Evolutionary conservation across 495 filamentous ascomycete genomes (phyloP).

Genomic region (Neurospora sublineolata): DNA sequence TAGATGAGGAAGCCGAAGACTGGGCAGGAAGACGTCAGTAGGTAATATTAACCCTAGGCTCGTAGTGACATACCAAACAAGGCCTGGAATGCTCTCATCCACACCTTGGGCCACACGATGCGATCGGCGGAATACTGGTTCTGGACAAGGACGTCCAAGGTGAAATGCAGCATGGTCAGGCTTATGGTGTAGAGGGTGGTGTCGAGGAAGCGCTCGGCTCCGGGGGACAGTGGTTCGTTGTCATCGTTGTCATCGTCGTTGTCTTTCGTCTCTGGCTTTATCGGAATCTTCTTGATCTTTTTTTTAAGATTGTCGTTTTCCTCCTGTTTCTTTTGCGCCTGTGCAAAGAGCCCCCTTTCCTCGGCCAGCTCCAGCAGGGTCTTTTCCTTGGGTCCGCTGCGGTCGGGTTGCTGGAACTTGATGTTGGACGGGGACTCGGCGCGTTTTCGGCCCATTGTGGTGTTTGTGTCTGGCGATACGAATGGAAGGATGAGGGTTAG

Average conservation of each 20-base stretch:
- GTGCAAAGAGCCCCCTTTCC: slow-evolving; percentile 40
- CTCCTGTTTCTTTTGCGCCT: slow-evolving; percentile 21
- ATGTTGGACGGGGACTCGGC: slow-evolving; percentile 39
- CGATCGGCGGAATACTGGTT: slow-evolving; percentile 69
- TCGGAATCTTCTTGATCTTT: slow-evolving; percentile 2
- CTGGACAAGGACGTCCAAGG: slow-evolving; percentile 80
- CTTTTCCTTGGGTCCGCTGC: slow-evolving; percentile 38
- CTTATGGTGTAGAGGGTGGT: slow-evolving; percentile 59
- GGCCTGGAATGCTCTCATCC: slow-evolving; percentile 38
- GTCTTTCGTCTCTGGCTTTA: slow-evolving; percentile 12
- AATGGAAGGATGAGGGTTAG: no score
- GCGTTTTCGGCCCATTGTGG: slow-evolving; percentile 32
- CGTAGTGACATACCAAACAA: slow-evolving; percentile 33
- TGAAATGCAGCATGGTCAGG: slow-evolving; percentile 72
- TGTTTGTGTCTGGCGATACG: not conserved
- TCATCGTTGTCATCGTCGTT: slow-evolving; percentile 20
- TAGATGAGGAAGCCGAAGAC: slow-evolving; percentile 53
- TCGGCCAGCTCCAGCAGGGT: slow-evolving; percentile 57
- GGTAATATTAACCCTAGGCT: not conserved
- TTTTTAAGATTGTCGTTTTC: slow-evolving; percentile 17
- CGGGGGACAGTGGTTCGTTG: slow-evolving; percentile 21
- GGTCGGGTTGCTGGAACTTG: slow-evolving; percentile 49
- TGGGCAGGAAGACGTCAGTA: slow-evolving; percentile 14
- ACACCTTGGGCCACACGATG: slow-evolving; percentile 47
- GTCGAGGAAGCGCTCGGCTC: slow-evolving; percentile 42